These are phyloP conservation scores for Phytophthora aleatoria DNA, from an alignment of 352 stramenopile species.

Conservation along the genomic window DNA sequence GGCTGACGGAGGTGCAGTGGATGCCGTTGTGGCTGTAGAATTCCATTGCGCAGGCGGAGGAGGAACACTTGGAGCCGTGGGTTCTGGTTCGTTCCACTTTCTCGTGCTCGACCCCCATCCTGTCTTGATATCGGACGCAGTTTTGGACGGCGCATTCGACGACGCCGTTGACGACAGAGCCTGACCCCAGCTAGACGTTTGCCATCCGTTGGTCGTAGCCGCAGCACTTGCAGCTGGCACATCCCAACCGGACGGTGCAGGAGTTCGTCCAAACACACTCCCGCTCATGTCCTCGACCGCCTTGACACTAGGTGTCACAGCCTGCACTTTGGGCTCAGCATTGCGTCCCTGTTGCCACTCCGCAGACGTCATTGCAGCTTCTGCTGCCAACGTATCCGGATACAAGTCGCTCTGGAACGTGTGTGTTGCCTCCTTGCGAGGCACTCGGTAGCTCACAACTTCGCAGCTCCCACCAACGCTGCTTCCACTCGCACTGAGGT, in stretches of 20 bases:
- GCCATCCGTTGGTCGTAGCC: conserved; percentile 24
- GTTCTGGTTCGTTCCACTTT: conserved; percentile 45
- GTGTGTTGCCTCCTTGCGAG: conserved; percentile 58
- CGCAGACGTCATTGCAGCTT: conserved; percentile 41
- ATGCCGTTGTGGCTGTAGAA: not conserved
- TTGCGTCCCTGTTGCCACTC: conserved; percentile 56
- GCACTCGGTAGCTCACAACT: conserved; percentile 68
- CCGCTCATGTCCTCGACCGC: conserved; percentile 19
- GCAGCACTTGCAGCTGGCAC: conserved; percentile 6
- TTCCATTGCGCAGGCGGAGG: conserved; percentile 16
- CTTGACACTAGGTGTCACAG: conserved; percentile 37
- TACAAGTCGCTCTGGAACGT: conserved; percentile 84
- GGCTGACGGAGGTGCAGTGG: not conserved
- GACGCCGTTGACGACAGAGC: conserved; percentile 36
- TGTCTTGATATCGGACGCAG: conserved; percentile 28
- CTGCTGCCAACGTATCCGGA: conserved; percentile 51
- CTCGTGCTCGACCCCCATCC: conserved; percentile 35
- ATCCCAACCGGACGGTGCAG: conserved; percentile 29
- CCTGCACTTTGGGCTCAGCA: conserved; percentile 46
- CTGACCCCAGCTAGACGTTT: conserved; percentile 34
- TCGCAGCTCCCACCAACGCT: conserved; percentile 55
- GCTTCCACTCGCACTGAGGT: conserved; percentile 44
- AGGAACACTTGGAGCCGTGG: conserved; percentile 6
- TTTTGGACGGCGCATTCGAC: conserved; percentile 35
- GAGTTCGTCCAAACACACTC: conserved; percentile 43